Evolutionary conservation across 805 yeast genomes (phyloP), one percentile per base, ranked within the genome.

Genomic region (Jamesozyma rosinii): DNA sequence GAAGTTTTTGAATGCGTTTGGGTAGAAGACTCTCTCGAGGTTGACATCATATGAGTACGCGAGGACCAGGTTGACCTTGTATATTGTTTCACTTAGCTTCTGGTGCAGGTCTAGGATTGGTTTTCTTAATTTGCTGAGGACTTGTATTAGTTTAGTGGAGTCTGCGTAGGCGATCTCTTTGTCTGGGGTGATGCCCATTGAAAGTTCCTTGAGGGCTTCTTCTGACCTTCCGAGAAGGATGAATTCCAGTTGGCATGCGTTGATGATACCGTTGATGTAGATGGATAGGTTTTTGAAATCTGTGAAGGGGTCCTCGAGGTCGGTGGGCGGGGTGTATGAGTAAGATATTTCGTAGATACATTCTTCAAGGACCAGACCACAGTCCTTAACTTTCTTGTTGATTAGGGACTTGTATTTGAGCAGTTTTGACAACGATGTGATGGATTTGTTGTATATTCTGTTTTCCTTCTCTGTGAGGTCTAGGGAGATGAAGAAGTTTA

Each of bases 311-410:
- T 64, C 59, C 35, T 65, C 61, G 26, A 72, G 48, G 35, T 66
- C 68, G 6, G 55, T 52, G 20, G 79, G 77, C 0, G 77, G 65
- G 17, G 70, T 52, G 43, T 61, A 68, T 0, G 77, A 69, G 47
- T 69, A 74, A 1, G 77, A 69, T 1, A 72, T 58, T 49, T 74
- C 79, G 46, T 70, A 74, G 2, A 66, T 54, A 47, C 76, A 71
- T 49, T 74, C 77, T 29, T 69, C 65, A 24, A 72, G 52, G 2
- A 69, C 74, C 5, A 64, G 54, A 24, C 63, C 58, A 39, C 72
- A 65, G 13, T 58, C 51, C 9, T 52, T 55, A 8, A 70, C 54
- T 34, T 68, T 65, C 2, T 59, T 49, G 30, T 64, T 50, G 3
- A 71, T 52, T 1, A 53, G 24, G 0, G 59, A 46, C 41, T 71